Conservation (phyloP, 176 grass and related monocot genomes). For the Aegilops bicornis region DNA sequence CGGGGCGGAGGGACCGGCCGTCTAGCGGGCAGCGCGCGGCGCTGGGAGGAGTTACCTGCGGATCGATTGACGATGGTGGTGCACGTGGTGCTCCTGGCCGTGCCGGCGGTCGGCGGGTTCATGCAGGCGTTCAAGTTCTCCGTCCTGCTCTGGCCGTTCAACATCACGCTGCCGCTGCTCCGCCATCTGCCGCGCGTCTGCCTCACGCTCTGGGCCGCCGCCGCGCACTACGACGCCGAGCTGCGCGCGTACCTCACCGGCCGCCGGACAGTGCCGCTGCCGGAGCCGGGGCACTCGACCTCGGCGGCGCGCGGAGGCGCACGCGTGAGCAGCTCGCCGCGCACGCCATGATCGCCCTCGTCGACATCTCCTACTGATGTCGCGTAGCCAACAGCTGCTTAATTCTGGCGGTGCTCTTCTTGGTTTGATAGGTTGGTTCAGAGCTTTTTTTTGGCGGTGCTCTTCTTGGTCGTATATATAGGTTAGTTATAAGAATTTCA, state of each 20-base stretch:
- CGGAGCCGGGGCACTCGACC: background rate
- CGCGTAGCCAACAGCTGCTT: too few species aligned
- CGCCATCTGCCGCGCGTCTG: conserved; percentile 46
- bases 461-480: too few species aligned
- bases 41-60: too few species aligned
- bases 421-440: background rate
- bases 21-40: too few species aligned
- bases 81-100: conserved; percentile 36
- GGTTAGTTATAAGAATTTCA: too few species aligned
- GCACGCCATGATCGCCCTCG: conserved; percentile 11
- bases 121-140: conserved; percentile 46
- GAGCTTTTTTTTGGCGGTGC: too few species aligned
- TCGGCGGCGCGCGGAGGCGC: background rate
- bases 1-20: background rate
- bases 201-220: background rate
- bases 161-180: conserved; percentile 45
- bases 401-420: too few species aligned
- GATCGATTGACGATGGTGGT: background rate
- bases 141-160: conserved; percentile 52
- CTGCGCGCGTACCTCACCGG: conserved; percentile 16
- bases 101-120: conserved; percentile 34
- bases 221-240: conserved; percentile 28
- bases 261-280: background rate
- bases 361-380: conserved; percentile 19
- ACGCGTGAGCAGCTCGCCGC: background rate